phyloP scores from a whole-genome alignment of 345 rosid species.

The Pistacia integerrima region DNA sequence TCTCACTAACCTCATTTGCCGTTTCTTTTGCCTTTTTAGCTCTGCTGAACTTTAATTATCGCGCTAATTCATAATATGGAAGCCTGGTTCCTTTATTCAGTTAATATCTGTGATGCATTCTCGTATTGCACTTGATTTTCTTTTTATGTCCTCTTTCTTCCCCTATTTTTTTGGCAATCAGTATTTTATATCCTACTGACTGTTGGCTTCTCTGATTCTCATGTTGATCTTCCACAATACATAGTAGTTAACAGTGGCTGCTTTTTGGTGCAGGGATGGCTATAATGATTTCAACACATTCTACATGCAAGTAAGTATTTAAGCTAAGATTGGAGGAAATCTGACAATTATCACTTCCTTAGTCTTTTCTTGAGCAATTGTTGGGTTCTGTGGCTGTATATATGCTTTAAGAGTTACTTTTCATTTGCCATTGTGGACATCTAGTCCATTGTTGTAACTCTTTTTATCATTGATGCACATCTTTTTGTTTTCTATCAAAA shows the following conservation, averaged over 20 bases:
- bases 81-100: background rate
- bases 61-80: background rate
- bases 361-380: background rate
- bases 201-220: background rate
- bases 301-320: constrained; percentile 87
- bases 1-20: background rate
- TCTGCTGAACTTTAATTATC: background rate
- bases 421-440: no score
- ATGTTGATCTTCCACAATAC: background rate
- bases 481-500: no score
- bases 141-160: background rate
- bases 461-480: no score
- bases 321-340: constrained; percentile 3
- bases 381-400: background rate
- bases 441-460: no score
- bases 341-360: background rate
- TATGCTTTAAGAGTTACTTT: background rate
- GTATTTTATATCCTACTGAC: background rate
- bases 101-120: background rate
- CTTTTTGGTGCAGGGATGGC: constrained; percentile 86
- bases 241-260: constrained; percentile 13
- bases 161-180: background rate
- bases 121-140: background rate
- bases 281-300: constrained; percentile 98
- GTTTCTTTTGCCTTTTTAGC: background rate